phyloP scores from a whole-genome alignment of 1,284 basidiomycete genomes.

The Pyrrhoderma lamaoense region DNA sequence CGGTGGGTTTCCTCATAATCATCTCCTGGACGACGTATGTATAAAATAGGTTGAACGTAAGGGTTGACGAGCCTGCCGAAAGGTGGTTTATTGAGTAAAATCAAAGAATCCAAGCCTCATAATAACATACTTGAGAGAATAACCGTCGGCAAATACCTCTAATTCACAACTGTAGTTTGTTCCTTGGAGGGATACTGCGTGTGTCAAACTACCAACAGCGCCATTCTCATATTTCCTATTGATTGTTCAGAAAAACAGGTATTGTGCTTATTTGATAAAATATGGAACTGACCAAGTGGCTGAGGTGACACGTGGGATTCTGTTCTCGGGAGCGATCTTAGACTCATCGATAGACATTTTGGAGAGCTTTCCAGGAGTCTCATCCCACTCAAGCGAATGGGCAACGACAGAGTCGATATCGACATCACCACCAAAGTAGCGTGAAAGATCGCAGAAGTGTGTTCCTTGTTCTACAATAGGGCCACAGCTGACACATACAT shows the following conservation, averaged over 20 bases:
- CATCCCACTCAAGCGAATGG: constrained; percentile 87
- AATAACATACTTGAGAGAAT: constrained; percentile 58
- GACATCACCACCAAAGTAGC: constrained; percentile 98
- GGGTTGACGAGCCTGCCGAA: constrained; percentile 76
- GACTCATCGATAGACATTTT: constrained; percentile 79
- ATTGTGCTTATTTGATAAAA: constrained; percentile 5
- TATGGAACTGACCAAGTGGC: constrained; percentile 56
- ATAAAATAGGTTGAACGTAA: constrained; percentile 76
- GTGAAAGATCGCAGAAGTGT: constrained; percentile 84
- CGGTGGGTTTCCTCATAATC: constrained; percentile 73
- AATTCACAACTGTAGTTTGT: constrained; percentile 89
- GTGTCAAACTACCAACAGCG: constrained; percentile 85
- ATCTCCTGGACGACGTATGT: constrained; percentile 78
- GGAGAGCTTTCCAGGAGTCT: constrained; percentile 79
- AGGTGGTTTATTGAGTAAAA: constrained; percentile 7
- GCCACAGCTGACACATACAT: constrained; percentile 72
- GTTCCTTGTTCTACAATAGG: constrained; percentile 97
- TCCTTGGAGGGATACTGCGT: constrained; percentile 84
- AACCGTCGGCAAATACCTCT: constrained; percentile 88
- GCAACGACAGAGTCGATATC: constrained; percentile 79
- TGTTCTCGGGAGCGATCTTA: constrained; percentile 69
- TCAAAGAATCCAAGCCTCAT: constrained; percentile 18
- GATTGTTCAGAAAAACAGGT: not conserved
- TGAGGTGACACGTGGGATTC: constrained; percentile 74
- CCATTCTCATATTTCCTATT: constrained; percentile 87